phyloP scores from a whole-genome alignment of 192 early-diverging fungal species.

The Spizellomyces punctatus region DNA sequence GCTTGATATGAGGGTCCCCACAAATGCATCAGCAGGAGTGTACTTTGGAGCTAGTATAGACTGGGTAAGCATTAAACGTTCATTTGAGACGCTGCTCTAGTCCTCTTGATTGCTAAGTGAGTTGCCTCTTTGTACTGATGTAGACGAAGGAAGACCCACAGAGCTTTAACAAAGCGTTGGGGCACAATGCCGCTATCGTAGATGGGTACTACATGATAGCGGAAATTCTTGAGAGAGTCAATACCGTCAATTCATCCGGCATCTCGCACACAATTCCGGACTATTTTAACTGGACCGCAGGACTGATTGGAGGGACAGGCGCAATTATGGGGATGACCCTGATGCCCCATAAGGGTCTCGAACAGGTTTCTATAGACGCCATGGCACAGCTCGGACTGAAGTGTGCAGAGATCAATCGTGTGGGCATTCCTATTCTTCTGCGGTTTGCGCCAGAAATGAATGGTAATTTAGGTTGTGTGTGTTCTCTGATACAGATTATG shows the following conservation, averaged over 20 bases:
- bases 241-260: conserved; percentile 29
- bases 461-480: conserved; percentile 7
- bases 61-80: conserved; percentile 28
- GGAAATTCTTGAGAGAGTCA: conserved; percentile 4
- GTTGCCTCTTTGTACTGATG: neutral
- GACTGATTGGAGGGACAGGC: conserved; percentile 28
- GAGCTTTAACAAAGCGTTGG: conserved; percentile 27
- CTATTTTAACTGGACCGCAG: conserved; percentile 34
- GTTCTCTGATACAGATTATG: neutral
- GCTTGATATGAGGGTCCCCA: conserved; percentile 2
- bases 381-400: conserved; percentile 20
- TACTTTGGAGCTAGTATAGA: conserved; percentile 41
- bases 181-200: conserved; percentile 28
- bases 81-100: neutral
- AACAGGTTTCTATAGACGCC: conserved; percentile 11
- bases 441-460: conserved; percentile 49
- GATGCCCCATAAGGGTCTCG: conserved; percentile 33
- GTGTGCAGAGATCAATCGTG: conserved; percentile 26
- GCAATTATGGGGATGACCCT: conserved; percentile 43
- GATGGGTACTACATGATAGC: conserved; percentile 33
- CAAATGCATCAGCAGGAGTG: conserved; percentile 1
- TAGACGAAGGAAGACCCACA: conserved; percentile 35
- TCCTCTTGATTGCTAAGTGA: neutral
- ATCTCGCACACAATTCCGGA: conserved; percentile 24
- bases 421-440: conserved; percentile 36